Evolutionary conservation across 805 yeast genomes (phyloP), one percentile per base, ranked within the genome.

Genomic region (Saccharomycopsis fibuligera): DNA sequence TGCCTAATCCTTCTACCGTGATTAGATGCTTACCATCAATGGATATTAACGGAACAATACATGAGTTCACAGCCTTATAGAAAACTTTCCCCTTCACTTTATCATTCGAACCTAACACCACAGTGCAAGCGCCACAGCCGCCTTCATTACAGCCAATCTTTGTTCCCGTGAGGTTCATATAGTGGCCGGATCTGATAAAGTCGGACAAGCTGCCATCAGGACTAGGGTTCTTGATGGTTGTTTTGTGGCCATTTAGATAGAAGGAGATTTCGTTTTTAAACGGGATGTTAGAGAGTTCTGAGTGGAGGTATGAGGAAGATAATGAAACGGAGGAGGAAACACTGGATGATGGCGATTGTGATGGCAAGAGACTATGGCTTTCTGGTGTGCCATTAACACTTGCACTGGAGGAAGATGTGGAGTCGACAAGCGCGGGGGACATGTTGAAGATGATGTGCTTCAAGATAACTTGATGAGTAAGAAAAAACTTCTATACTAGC

Each of bases 121-220:
- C 70, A 2, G 76, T 70, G 51, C 77, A 72, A 3, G 76, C 76
- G 27, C 76, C 76, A 57, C 77, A 72, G 3, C 77, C 77, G 19
- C 76, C 76, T 55, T 72, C 77, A 12, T 73, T 68, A 56, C 77
- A 72, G 12, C 75, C 75, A 17, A 72, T 66, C 54, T 72, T 72
- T 9, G 76, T 70, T 16, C 76, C 77, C 3, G 66, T 66, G 21
- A 72, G 59, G 16, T 64, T 64, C 24, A 65, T 63, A 21, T 55
- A 58, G 2, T 63, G 54, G 6, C 57, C 51, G 4, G 46, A 37
- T 37, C 77, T 59, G 43, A 72, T 69, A 53, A 65, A 72, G 44
- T 72, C 75, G 10, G 72, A 61, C 37, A 72, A 60, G 2, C 74
- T 64, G 35, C 69, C 70, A 19, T 68, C 67, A 1, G 76, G 76